Conservation (phyloP, 179 eudicot species). For the Gypsophila paniculata region DNA sequence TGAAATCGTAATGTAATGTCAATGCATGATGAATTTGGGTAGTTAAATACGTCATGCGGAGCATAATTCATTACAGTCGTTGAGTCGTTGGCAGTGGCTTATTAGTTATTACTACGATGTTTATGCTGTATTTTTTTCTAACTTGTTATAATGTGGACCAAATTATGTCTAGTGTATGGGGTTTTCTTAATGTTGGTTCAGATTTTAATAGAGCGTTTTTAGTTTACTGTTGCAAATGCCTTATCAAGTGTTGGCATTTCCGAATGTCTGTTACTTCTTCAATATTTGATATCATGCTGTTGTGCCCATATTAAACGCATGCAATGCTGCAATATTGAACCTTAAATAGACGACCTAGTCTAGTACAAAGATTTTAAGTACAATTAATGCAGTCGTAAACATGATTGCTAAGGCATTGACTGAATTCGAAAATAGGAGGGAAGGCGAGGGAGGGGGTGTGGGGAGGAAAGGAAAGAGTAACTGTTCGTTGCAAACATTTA, state of each 20-base stretch:
- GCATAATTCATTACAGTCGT: background rate
- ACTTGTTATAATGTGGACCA: background rate
- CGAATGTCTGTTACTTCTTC: background rate
- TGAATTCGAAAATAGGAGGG: too few species aligned
- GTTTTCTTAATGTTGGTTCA: constrained; percentile 6
- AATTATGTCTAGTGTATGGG: background rate
- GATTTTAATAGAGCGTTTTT: background rate
- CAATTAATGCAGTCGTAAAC: background rate
- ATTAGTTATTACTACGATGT: background rate
- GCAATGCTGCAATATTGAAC: background rate
- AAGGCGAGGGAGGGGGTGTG: too few species aligned
- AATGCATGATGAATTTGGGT: background rate
- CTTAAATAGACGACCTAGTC: background rate
- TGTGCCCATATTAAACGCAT: background rate
- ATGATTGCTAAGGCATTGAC: background rate
- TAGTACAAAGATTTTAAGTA: background rate
- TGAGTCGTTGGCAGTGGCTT: background rate
- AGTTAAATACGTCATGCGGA: background rate
- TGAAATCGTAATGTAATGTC: background rate
- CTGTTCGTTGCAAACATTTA: too few species aligned
- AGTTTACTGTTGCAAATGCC: background rate
- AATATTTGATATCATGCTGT: background rate
- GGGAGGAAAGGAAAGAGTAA: too few species aligned
- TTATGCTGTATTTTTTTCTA: background rate
- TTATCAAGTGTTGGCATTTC: too few species aligned